Evolutionary conservation across 805 yeast genomes (phyloP), one percentile per base, ranked within the genome.

Genomic region (Kazachstania kunashirensis): DNA sequence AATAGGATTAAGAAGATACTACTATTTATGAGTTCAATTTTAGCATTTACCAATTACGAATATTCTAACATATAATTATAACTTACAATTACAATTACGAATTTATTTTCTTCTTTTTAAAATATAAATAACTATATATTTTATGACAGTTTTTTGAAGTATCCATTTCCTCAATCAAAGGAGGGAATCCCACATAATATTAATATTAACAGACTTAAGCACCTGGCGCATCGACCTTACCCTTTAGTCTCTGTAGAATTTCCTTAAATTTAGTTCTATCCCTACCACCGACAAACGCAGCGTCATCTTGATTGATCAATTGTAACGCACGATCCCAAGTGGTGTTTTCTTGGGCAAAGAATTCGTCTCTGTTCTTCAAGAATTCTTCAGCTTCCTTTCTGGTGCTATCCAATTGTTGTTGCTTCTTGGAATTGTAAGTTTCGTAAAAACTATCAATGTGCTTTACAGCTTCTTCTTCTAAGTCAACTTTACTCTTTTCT

Each of bases 361-460:
- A 86, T 21, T 71, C 70, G 56, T 86, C 95, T 56, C 92, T 78
- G 51, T 80, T 76, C 38, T 70, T 74, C 43, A 83, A 57, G 55
- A 80, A 86, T 42, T 73, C 75, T 46, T 73, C 77, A 48, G 84
- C 84, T 48, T 81, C 92, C 35, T 67, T 65, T 55, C 69, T 67
- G 10, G 83, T 79, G 40, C 71, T 70, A 42, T 73, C 77, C 38
- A 78, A 64, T 35, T 77, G 73, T 46, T 71, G 71, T 36, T 84
- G 89, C 60, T 77, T 81, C 66, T 88, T 88, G 54, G 70, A 67
- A 64, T 84, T 86, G 68, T 89, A 89, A 54, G 79, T 79, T 50
- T 84, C 95, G 61, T 89, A 89, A 60, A 89, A 89, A 45, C 83
- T 95, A 57, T 89, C 96, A 52, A 86, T 75, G 37, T 85, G 78